phyloP scores from a whole-genome alignment of 2,329 filamentous ascomycete genomes.

The Claviceps cyperi region DNA sequence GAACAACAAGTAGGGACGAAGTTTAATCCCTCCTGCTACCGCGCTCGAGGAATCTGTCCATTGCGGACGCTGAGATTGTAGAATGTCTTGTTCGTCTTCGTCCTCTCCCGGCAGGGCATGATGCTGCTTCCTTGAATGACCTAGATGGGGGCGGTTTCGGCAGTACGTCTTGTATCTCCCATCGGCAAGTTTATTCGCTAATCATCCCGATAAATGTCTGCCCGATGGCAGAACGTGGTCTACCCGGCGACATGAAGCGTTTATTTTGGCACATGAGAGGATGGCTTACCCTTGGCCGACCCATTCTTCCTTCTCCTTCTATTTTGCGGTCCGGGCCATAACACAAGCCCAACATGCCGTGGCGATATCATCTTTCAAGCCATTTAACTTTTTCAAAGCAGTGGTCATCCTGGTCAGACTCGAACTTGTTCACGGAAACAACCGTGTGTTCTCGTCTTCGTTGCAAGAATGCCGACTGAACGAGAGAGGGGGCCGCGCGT shows the following conservation, averaged over 20 bases:
- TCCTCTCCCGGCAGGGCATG: neutral
- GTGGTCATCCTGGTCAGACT: neutral
- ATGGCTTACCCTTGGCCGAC: neutral
- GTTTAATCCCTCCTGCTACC: too few relatives aligned
- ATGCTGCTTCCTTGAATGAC: neutral
- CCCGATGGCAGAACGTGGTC: neutral
- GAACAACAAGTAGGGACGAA: too few relatives aligned
- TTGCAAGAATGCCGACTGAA: conserved; percentile 3
- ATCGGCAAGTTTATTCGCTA: neutral
- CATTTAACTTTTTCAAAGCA: conserved; percentile 1
- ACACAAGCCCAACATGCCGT: neutral
- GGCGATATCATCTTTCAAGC: neutral
- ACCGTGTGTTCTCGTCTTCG: neutral
- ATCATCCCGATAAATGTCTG: neutral
- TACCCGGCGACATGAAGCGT: neutral
- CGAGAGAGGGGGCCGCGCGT: too few relatives aligned
- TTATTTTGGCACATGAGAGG: neutral
- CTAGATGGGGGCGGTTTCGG: neutral
- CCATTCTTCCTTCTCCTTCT: conserved; percentile 1
- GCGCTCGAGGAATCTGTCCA: neutral
- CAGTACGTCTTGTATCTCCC: neutral
- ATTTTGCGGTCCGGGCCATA: neutral
- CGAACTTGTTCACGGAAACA: conserved; percentile 6
- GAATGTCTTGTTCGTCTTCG: neutral
- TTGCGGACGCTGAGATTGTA: neutral